Base-by-base conservation (phyloP, 257 asterid genomes). In the Gardenia jasminoides region DNA sequence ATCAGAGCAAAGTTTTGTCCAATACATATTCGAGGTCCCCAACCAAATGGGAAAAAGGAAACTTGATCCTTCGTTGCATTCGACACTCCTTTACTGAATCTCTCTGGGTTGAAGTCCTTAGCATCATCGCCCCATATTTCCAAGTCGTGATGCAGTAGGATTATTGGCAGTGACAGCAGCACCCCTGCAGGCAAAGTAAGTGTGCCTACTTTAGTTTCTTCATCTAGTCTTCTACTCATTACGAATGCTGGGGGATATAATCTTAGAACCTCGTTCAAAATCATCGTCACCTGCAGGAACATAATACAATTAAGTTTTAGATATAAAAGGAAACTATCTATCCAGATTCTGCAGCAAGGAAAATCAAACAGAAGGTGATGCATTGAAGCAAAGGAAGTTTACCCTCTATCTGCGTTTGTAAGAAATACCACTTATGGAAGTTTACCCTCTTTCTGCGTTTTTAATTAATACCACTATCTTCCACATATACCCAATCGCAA, bases 251-350 rank as follows among this genome's bases (percentile, higher is more conserved):
- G 86, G 0, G 89, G 85, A 77, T 87, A 89, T 3, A 87, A 17
- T 33, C 92, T 83, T 84, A 87, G 36, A 0, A 78, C 85, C 82
- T 87, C 89, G 31, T 85, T 16, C 33, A 89, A 66, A 30, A 89
- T 85, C 88, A 89, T 87, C 7, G 82, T 82, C 16, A 85, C 83
- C 89, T 89, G 70, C n/a, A 10, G 7, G 3, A 56, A 6, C 3
- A 28, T 28, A 16, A 36, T 1, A 47, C 1, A 19, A 13, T 26
- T 7, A n/a, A n/a, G n/a, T n/a, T n/a, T n/a, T n/a, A n/a, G n/a
- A n/a, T n/a, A n/a, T n/a, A n/a, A n/a, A n/a, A n/a, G n/a, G n/a
- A n/a, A n/a, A n/a, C n/a, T n/a, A n/a, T n/a, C n/a, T n/a, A n/a
- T n/a, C 3, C 2, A 47, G 47, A 11, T 8, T 2, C 13, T 28